Evolutionary conservation across 352 stramenopile genomes (phyloP).

Genomic region (Elongisporangium anandrum): DNA sequence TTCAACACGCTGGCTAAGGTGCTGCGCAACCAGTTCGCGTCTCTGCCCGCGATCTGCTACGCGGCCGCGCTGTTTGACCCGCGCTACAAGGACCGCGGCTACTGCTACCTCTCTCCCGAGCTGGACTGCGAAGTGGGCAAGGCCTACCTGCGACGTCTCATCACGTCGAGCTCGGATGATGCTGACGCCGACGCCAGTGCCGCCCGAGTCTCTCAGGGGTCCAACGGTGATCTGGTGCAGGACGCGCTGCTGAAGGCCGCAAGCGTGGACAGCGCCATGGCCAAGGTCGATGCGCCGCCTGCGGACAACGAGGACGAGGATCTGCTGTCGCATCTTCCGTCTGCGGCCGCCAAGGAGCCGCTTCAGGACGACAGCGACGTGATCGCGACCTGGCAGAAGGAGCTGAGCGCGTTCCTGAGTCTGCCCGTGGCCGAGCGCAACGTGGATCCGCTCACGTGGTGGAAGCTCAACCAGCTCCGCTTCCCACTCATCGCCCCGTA

Average conservation of each 20-base stretch:
- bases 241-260: slow-evolving; percentile 6
- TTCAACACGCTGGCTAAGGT: slow-evolving; percentile 50
- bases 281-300: slow-evolving; percentile 15
- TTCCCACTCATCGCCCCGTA: slow-evolving; percentile 77
- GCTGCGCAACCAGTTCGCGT: slow-evolving; percentile 48
- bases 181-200: slow-evolving; percentile 11
- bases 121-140: slow-evolving; percentile 51
- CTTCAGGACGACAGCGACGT: slow-evolving; percentile 41
- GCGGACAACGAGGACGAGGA: slow-evolving; percentile 70
- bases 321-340: slow-evolving; percentile 61
- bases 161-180: slow-evolving; percentile 34
- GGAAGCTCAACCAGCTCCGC: slow-evolving; percentile 72
- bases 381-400: slow-evolving; percentile 66
- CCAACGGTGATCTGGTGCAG: slow-evolving; percentile 26
- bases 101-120: slow-evolving; percentile 62
- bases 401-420: slow-evolving; percentile 67
- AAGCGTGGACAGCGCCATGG: slow-evolving; percentile 4
- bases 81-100: slow-evolving; percentile 79
- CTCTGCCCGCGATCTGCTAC: slow-evolving; percentile 50
- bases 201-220: slow-evolving; percentile 15
- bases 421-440: slow-evolving; percentile 72
- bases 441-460: slow-evolving; percentile 68
- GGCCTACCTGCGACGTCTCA: slow-evolving; percentile 47
- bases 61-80: slow-evolving; percentile 73
- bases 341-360: slow-evolving; percentile 48